Evolutionary conservation across 805 yeast genomes (phyloP), one percentile per base, ranked within the genome.

Genomic region (Starmerella davenportii): DNA sequence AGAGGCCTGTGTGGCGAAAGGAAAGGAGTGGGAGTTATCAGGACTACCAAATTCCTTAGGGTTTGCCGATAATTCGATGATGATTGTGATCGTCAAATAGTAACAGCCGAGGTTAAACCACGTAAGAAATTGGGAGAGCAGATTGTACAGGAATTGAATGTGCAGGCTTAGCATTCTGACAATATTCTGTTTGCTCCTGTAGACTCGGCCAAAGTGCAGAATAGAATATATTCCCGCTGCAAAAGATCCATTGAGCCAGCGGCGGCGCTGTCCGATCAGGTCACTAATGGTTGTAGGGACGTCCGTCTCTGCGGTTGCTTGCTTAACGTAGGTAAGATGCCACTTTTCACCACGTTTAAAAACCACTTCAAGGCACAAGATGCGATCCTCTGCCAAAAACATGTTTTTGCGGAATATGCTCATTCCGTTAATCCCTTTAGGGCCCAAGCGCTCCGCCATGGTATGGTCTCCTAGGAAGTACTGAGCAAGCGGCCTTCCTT

Each of bases 221-320:
- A 73, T 57, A 2, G 72, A 55, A 46, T 71, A 71, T 33, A 71
- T 62, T 13, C 51, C 73, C 1, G 79, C 79, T 31, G 76, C 76
- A 51, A 74, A 74, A 2, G 79, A 72, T 34, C 79, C 79, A 51
- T 74, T 74, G 42, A 74, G 61, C 79, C 79, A 74, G 49, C 79
- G 64, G 52, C 79, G 64, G 45, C 79, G 64, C 54, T 74, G 79
- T 29, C 71, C 62, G 35, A 74, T 69, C 38, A 74, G 70, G 52
- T 74, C 79, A 4, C 74, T 70, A 39, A 74, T 58, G 4, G 63
- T 62, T 35, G 70, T 75, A 2, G 79, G 79, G 8, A 74, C 79
- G 58, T 74, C 79, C 2, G 79, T 74, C 47, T 73, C 79, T 2
- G 79, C 79, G 47, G 66, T 61, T 14, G 79, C 74, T 36, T 68